phyloP scores from a whole-genome alignment of 2,329 filamentous ascomycete genomes.

The Exophiala sideris region DNA sequence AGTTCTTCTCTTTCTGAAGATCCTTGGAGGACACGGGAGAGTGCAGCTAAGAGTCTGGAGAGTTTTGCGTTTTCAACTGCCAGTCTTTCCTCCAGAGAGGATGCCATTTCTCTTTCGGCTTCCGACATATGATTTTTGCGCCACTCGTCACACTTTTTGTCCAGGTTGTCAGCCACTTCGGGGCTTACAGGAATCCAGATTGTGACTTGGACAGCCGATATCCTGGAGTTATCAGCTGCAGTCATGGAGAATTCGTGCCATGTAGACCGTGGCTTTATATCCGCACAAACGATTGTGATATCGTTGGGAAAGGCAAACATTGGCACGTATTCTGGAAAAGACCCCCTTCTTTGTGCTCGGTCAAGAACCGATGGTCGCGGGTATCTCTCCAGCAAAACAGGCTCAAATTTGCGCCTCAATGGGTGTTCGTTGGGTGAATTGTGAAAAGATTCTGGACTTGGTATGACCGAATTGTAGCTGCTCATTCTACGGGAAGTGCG shows the following conservation, averaged over 20 bases:
- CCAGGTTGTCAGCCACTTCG: conserved; percentile 73
- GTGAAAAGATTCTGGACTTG: conserved; percentile 84
- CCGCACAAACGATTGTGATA: conserved; percentile 92
- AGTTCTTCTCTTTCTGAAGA: conserved; percentile 76
- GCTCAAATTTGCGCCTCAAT: conserved; percentile 88
- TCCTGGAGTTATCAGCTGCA: conserved; percentile 80
- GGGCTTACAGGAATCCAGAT: conserved; percentile 86
- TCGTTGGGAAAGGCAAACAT: conserved; percentile 99
- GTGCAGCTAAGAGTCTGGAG: conserved; percentile 77
- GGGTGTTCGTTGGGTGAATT: conserved; percentile 92
- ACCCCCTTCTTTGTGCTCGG: conserved; percentile 73
- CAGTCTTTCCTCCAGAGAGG: conserved; percentile 82
- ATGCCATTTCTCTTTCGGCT: conserved; percentile 89
- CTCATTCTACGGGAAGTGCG: conserved; percentile 85
- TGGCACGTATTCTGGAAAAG: conserved; percentile 94
- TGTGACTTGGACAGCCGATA: conserved; percentile 87
- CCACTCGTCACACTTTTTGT: conserved; percentile 76
- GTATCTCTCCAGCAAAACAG: conserved; percentile 91
- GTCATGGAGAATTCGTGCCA: conserved; percentile 99
- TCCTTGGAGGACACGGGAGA: conserved; percentile 77
- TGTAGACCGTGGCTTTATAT: conserved; percentile 88
- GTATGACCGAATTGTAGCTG: conserved; percentile 98
- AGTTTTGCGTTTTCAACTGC: conserved; percentile 85
- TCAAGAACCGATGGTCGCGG: conserved; percentile 79
- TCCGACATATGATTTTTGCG: conserved; percentile 94